These are phyloP conservation scores for Asterophora parasitica DNA, from an alignment of 768 basidiomycete species.

Conservation along the genomic window DNA sequence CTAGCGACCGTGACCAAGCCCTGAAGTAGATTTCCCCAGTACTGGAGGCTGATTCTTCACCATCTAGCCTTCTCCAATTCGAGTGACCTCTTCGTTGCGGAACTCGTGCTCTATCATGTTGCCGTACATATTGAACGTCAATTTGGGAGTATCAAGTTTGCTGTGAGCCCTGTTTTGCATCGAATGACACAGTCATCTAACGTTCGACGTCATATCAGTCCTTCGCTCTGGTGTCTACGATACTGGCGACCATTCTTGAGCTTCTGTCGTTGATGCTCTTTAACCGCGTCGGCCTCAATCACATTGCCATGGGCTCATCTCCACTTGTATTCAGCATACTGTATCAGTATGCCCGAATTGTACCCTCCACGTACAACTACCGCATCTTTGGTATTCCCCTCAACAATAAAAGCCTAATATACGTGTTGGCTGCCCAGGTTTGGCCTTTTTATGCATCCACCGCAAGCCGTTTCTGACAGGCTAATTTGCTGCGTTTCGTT, in stretches of 20 bases:
- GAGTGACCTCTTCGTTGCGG: constrained; percentile 76
- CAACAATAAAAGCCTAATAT: constrained; percentile 72
- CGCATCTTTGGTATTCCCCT: constrained; percentile 69
- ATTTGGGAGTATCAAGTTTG: constrained; percentile 85
- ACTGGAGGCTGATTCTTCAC: constrained; percentile 77
- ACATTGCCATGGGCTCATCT: constrained; percentile 73
- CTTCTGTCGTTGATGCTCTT: constrained; percentile 62
- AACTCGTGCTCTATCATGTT: constrained; percentile 68
- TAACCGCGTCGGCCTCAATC: constrained; percentile 63
- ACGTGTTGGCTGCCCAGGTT: constrained; percentile 72
- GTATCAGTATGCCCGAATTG: constrained; percentile 77
- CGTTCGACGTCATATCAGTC: constrained; percentile 46
- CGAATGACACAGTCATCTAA: constrained; percentile 1
- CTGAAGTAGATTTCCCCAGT: constrained; percentile 48
- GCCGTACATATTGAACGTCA: constrained; percentile 73
- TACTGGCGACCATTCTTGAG: constrained; percentile 65
- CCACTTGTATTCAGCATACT: constrained; percentile 73
- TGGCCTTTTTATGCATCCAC: constrained; percentile 15
- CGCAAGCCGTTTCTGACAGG: constrained; percentile 4
- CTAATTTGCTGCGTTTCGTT: neutral
- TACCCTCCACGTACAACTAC: constrained; percentile 74
- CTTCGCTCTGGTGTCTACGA: constrained; percentile 62
- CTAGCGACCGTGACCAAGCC: constrained; percentile 21
- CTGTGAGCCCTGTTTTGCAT: constrained; percentile 43
- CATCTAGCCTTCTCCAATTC: constrained; percentile 80